Percentiles rank a stretch among this genome's conserved stretches.
These are phyloP conservation scores for Stephania yunnanensis DNA, from an alignment of 164 flowering plant species.

Conservation along the genomic window DNA sequence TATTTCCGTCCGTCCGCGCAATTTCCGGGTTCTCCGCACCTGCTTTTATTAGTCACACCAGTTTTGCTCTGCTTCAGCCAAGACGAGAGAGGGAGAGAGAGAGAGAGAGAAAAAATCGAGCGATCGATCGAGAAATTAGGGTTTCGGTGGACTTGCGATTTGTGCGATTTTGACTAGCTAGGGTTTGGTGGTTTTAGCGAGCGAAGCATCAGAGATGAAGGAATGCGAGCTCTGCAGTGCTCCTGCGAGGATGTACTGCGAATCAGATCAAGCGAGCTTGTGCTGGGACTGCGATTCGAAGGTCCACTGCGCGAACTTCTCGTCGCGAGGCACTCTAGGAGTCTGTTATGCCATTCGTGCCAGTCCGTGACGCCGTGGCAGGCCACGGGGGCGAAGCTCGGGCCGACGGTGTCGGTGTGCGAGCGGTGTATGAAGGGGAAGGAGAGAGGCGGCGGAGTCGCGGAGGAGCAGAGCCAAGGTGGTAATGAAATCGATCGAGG, in stretches of 20 bases:
- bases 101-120: too few relatives aligned
- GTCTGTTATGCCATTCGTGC: slow-evolving; percentile 55
- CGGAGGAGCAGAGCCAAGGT: slow-evolving; percentile 3
- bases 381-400: slow-evolving; percentile 53
- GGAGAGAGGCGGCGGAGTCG: neutral
- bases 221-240: slow-evolving; percentile 52
- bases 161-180: neutral
- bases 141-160: neutral
- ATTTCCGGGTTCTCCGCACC: neutral
- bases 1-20: neutral
- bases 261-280: slow-evolving; percentile 66
- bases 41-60: neutral
- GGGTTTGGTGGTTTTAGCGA: neutral
- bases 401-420: slow-evolving; percentile 48
- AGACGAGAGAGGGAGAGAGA: neutral
- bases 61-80: slow-evolving; percentile 3
- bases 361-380: slow-evolving; percentile 62
- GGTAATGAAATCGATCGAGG: neutral
- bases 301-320: slow-evolving; percentile 84
- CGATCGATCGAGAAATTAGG: too few relatives aligned
- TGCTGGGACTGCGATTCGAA: slow-evolving; percentile 74
- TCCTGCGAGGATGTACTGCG: slow-evolving; percentile 60
- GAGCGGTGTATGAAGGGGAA: slow-evolving; percentile 23
- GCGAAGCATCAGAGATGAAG: slow-evolving; percentile 28
- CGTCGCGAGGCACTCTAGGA: slow-evolving; percentile 52